Evolutionary conservation across 768 basidiomycete species (phyloP).

Genomic region (Hypsizygus marmoreus): DNA sequence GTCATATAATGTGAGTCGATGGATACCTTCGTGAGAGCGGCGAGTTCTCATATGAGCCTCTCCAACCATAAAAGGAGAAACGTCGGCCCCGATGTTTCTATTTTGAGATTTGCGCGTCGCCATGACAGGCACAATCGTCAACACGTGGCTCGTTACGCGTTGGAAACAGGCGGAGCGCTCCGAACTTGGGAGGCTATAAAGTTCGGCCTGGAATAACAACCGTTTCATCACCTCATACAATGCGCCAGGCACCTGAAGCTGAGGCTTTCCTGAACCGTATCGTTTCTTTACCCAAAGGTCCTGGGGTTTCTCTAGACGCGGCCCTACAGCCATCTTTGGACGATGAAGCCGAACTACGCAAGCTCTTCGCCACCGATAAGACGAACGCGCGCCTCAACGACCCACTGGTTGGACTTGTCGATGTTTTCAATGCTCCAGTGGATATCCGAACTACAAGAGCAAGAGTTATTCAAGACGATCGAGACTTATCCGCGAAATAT

Average conservation of each 20-base stretch:
- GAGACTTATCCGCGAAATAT: constrained; percentile 48
- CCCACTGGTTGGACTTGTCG: constrained; percentile 59
- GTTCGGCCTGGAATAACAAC: neutral
- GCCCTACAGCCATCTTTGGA: constrained; percentile 56
- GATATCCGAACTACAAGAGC: constrained; percentile 53
- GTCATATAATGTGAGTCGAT: too few relatives aligned
- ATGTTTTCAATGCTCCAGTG: constrained; percentile 53
- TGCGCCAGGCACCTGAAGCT: constrained; percentile 26
- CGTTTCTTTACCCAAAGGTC: constrained; percentile 20
- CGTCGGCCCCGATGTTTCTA: neutral
- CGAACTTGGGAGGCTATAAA: neutral
- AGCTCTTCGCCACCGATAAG: constrained; percentile 57
- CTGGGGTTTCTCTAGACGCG: constrained; percentile 39
- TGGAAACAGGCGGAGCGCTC: neutral
- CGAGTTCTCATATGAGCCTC: too few relatives aligned
- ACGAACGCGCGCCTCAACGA: constrained; percentile 43
- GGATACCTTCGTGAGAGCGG: too few relatives aligned
- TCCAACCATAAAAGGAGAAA: neutral
- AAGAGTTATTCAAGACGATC: constrained; percentile 45
- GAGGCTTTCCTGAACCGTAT: constrained; percentile 25
- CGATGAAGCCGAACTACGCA: constrained; percentile 56
- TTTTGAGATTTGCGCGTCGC: neutral
- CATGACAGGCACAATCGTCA: neutral
- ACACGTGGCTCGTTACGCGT: neutral
- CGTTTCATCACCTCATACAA: constrained; percentile 4